phyloP scores from a whole-genome alignment of 331 rosid genomes.

The Telfairia occidentalis region DNA sequence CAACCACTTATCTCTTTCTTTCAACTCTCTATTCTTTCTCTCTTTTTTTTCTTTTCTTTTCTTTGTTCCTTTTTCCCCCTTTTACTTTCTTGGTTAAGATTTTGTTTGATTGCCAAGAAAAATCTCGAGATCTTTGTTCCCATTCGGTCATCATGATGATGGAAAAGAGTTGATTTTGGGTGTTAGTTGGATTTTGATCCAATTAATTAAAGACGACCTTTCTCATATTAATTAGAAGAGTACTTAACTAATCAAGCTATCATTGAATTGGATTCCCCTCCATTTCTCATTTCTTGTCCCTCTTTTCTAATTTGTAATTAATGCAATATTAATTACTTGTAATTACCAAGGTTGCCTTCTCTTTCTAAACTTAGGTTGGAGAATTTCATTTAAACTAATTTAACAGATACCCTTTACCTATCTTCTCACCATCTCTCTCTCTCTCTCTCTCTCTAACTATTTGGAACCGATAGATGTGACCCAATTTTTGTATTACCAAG shows the following conservation, averaged over 20 bases:
- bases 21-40: conserved; percentile 22
- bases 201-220: conserved; percentile 21
- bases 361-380: background rate
- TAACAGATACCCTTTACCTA: conserved; percentile 4
- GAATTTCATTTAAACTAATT: background rate
- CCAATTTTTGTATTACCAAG: background rate
- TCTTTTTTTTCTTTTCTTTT: background rate
- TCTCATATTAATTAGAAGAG: conserved; percentile 6
- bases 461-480: background rate
- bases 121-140: conserved; percentile 38
- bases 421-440: background rate
- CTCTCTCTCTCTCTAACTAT: background rate
- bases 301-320: background rate
- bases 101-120: conserved; percentile 53
- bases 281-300: background rate
- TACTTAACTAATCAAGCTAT: conserved; percentile 29
- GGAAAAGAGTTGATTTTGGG: conserved; percentile 46
- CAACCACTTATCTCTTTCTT: conserved; percentile 37
- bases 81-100: conserved; percentile 22
- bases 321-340: background rate
- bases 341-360: background rate
- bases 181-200: conserved; percentile 15
- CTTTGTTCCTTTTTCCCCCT: conserved; percentile 11
- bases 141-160: conserved; percentile 50
- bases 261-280: background rate